Evolutionary conservation across 1,284 basidiomycete species (phyloP).

Genomic region (Chalciporus sp.): DNA sequence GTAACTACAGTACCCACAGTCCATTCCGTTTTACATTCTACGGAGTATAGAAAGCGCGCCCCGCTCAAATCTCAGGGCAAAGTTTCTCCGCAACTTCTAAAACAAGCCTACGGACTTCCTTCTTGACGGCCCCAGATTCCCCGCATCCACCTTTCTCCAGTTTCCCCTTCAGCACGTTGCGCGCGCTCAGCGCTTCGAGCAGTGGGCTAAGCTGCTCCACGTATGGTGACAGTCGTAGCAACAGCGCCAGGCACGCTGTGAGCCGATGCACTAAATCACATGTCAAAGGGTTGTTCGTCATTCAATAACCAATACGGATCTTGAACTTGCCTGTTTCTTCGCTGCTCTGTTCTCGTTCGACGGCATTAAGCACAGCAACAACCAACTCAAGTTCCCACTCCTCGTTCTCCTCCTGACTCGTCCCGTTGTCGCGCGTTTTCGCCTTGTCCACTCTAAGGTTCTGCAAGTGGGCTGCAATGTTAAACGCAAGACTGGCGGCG

Average conservation of each 20-base stretch:
- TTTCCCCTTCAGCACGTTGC: conserved; percentile 54
- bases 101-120: conserved; percentile 61
- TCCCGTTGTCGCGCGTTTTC: conserved; percentile 38
- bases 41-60: neutral
- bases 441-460: conserved; percentile 51
- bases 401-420: conserved; percentile 51
- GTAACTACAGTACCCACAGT: neutral
- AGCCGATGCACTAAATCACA: conserved; percentile 69
- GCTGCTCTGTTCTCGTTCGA: conserved; percentile 66
- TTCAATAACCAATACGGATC: conserved; percentile 3
- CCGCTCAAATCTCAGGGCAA: conserved; percentile 31
- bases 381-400: conserved; percentile 87
- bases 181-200: conserved; percentile 72
- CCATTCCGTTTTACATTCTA: neutral
- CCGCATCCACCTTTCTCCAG: conserved; percentile 51
- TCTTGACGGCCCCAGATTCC: conserved; percentile 57
- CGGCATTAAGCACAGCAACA: conserved; percentile 76
- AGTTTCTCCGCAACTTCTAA: conserved; percentile 63
- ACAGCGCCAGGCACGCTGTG: conserved; percentile 71
- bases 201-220: conserved; percentile 59
- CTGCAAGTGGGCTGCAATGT: conserved; percentile 70
- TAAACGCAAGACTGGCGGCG: conserved; percentile 81
- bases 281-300: conserved; percentile 5
- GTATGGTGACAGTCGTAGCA: conserved; percentile 69
- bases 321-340: conserved; percentile 78